Base-by-base conservation (phyloP, 2,329 filamentous ascomycete species). In the Magnaporthiopsis poae region DNA sequence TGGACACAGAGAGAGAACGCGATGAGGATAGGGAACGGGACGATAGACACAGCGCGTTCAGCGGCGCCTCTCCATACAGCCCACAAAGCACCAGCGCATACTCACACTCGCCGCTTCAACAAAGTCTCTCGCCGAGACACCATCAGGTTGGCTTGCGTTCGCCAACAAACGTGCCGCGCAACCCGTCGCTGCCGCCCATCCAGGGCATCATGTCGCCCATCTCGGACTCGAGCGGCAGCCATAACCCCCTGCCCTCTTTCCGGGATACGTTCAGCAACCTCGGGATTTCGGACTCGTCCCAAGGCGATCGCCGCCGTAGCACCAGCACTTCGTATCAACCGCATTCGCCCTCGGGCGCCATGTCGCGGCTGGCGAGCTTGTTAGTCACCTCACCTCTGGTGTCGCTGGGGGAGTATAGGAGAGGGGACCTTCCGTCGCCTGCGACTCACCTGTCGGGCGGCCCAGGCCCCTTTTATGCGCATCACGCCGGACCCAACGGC, bases 371-470 rank as follows among this genome's bases (percentile, higher is more conserved):
- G n/a, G 39, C 36, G 4, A 64, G 62, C 18, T 21, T 64, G 39
- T 52, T 39, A 15, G 62, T 64, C 72, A 70, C 69, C 1, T 79
- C 82, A 27, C 81, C 84, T 13, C 82, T 83, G 1, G 77, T 81
- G 18, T 86, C 83, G 3, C 81, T 82, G 21, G 81, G 84, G 0
- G 59, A 64, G 25, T 73, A 72, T 25, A 82, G 79, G 67, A 73
- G 75, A n/a, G 75, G 76, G 67, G 79, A 79, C 56, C 76, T 83
- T 18, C 77, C 79, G 5, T 85, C 83, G 11, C 82, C 83, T 2
- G 71, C 56, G 25, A 18, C 73, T n/a, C 77, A 78, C 61, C 77
- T 78, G 3, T 68, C 80, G 9, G 72, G 77, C n/a, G 73, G 73
- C 18, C 72, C 77, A 31, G 80, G 78, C 60, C 80, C 78, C 68